phyloP scores from a whole-genome alignment of 2,329 filamentous ascomycete species.

The Colletotrichum sp. region DNA sequence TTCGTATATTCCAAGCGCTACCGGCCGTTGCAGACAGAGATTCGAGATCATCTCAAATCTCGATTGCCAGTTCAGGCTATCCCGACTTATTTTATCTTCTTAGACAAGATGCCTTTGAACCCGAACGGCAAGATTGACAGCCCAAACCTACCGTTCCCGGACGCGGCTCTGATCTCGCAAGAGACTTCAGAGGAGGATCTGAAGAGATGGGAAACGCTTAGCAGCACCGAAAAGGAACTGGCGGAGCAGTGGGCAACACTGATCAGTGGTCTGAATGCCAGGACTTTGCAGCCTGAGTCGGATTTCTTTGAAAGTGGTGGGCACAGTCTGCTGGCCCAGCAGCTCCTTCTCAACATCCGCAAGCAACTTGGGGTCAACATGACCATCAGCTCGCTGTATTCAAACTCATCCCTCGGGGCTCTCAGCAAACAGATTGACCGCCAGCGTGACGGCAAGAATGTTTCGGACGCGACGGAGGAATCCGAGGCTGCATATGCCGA shows the following conservation, averaged over 20 bases:
- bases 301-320: conserved; percentile 44
- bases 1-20: conserved; percentile 35
- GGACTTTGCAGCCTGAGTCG: conserved; percentile 55
- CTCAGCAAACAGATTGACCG: conserved; percentile 37
- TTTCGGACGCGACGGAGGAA: neutral
- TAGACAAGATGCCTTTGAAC: conserved; percentile 67
- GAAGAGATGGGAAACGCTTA: conserved; percentile 44
- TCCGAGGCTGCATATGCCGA: conserved; percentile 52
- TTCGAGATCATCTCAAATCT: conserved; percentile 66
- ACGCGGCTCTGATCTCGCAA: conserved; percentile 32
- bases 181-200: conserved; percentile 47
- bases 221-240: conserved; percentile 66
- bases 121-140: conserved; percentile 84
- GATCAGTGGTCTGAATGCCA: conserved; percentile 68
- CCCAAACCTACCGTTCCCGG: conserved; percentile 77
- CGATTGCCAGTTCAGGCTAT: conserved; percentile 59
- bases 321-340: conserved; percentile 61
- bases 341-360: conserved; percentile 73
- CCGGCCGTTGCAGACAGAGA: conserved; percentile 46
- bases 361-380: conserved; percentile 53
- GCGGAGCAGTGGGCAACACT: conserved; percentile 76
- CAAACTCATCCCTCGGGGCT: conserved; percentile 56
- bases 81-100: neutral
- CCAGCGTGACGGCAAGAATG: conserved; percentile 41
- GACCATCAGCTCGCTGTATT: conserved; percentile 73